Evolutionary conservation across 768 basidiomycete species (phyloP).

Genomic region (Auriscalpium microsporum): DNA sequence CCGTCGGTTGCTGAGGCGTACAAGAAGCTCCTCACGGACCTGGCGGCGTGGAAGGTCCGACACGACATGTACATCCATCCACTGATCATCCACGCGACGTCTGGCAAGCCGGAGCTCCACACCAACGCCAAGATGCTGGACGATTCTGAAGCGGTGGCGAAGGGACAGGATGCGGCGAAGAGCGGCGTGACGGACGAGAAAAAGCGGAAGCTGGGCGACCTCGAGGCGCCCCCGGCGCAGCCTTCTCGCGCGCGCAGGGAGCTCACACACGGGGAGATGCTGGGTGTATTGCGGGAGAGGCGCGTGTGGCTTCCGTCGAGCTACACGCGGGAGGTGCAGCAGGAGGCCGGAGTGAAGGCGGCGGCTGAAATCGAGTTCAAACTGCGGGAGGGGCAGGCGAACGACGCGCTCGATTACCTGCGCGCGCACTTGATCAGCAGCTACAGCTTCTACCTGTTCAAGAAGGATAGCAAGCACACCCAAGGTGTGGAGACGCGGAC

Average conservation of each 20-base stretch:
- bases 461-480: neutral
- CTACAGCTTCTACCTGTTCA: neutral
- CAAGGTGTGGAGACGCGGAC: neutral
- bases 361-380: neutral
- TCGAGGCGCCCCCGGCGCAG: neutral
- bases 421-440: slow-evolving; percentile 3
- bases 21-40: neutral
- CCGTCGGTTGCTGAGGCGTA: neutral
- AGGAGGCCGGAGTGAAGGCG: neutral
- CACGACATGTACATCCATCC: neutral
- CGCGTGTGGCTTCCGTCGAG: neutral
- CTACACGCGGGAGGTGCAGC: neutral
- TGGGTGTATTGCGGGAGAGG: neutral
- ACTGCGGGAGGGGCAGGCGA: neutral
- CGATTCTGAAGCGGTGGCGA: neutral
- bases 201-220: neutral
- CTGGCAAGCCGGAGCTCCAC: too few species aligned
- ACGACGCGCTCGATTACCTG: slow-evolving; percentile 1
- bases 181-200: neutral
- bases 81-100: neutral
- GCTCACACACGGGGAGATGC: neutral
- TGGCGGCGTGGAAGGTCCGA: neutral
- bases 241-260: neutral
- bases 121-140: too few species aligned
- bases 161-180: neutral